Evolutionary conservation across 257 asterid species (phyloP).

Genomic region (Cruciata laevipes): DNA sequence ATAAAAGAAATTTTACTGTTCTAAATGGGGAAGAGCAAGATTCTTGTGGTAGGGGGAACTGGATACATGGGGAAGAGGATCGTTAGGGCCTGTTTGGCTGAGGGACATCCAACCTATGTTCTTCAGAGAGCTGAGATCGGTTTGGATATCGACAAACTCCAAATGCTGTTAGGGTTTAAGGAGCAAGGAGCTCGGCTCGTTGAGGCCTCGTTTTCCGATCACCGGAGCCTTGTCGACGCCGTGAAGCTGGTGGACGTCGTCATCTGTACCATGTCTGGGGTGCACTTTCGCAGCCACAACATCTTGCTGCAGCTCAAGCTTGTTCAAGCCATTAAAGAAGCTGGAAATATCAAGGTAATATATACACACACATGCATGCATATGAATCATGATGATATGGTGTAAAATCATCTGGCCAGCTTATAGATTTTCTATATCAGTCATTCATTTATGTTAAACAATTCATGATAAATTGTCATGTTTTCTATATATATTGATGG

Average conservation of each 20-base stretch:
- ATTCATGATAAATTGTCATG: too few species aligned
- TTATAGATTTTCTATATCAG: too few species aligned
- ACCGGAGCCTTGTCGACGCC: conserved; percentile 63
- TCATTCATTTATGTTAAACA: too few species aligned
- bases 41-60: conserved; percentile 80
- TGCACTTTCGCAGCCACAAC: conserved; percentile 65
- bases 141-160: conserved; percentile 63
- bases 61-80: conserved; percentile 69
- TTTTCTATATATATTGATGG: too few species aligned
- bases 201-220: conserved; percentile 67
- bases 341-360: conserved; percentile 70
- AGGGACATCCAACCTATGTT: conserved; percentile 61
- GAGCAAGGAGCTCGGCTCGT: conserved; percentile 57
- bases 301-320: conserved; percentile 65
- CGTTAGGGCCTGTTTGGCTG: conserved; percentile 66
- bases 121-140: conserved; percentile 64
- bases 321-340: conserved; percentile 75
- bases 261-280: conserved; percentile 83
- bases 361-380: too few species aligned
- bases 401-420: too few species aligned
- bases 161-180: conserved; percentile 51
- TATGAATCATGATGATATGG: too few species aligned
- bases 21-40: conserved; percentile 49
- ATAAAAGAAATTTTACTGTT: not conserved
- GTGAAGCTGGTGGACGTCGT: conserved; percentile 74